Conservation (phyloP, 441 rosid genomes). For the Gossypium lobatum region DNA sequence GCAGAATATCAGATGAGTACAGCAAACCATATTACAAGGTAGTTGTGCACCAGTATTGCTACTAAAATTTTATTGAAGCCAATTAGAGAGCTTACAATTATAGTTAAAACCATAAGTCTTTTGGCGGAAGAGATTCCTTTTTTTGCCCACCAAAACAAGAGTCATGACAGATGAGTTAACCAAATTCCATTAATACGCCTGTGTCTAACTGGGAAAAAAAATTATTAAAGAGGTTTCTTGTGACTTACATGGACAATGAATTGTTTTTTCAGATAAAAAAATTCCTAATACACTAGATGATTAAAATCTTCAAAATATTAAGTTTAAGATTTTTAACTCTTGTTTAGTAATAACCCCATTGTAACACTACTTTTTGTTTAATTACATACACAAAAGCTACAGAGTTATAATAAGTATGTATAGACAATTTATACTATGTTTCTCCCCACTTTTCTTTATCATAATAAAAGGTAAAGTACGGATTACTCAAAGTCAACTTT, state of each 20-base stretch:
- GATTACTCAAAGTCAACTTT: neutral
- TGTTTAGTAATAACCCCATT: neutral
- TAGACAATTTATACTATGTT: neutral
- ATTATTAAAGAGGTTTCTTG: neutral
- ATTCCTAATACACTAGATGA: neutral
- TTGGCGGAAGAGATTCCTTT: neutral
- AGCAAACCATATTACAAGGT: neutral
- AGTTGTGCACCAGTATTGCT: conserved; percentile 1
- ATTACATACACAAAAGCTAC: neutral
- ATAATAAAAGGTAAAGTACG: neutral
- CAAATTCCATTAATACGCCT: neutral
- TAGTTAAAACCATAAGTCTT: neutral
- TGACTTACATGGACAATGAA: neutral
- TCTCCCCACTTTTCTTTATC: neutral
- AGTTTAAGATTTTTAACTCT: neutral
- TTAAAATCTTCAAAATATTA: neutral
- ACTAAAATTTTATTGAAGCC: neutral
- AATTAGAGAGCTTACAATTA: neutral
- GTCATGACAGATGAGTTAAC: conserved; percentile 2
- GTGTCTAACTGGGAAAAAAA: neutral
- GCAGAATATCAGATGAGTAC: neutral
- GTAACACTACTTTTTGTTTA: conserved; percentile 2
- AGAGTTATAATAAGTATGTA: neutral
- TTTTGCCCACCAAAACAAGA: conserved; percentile 5
- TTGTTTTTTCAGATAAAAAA: neutral